A percentile compares a stretch with the other conserved stretches of the same genome.
Evolutionary conservation across 73 alveolate genomes (phyloP).

Genomic region (Paramecium primaurelia): DNA sequence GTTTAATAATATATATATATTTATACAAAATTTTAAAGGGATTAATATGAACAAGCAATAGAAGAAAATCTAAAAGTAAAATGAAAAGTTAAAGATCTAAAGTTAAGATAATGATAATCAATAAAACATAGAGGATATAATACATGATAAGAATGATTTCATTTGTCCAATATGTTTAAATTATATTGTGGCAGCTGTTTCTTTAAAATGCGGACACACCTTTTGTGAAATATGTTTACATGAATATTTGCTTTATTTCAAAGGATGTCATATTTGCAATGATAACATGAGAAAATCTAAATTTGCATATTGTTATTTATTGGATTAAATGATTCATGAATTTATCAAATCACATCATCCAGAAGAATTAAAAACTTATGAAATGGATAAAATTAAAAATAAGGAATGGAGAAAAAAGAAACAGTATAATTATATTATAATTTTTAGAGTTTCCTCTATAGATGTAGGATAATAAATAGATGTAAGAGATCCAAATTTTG

Average conservation of each 20-base stretch:
- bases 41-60: background rate
- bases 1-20: background rate
- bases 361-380: background rate
- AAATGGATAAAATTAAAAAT: background rate
- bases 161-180: constrained; percentile 29
- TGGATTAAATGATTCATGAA: constrained; percentile 14
- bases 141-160: constrained; percentile 22
- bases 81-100: background rate
- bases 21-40: background rate
- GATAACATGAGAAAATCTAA: constrained; percentile 38
- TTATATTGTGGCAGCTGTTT: constrained; percentile 34
- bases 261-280: background rate
- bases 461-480: background rate
- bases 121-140: background rate
- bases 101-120: background rate
- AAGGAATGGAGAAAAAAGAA: constrained; percentile 21
- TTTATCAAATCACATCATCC: constrained; percentile 10
- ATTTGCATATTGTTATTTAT: constrained; percentile 22
- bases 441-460: background rate
- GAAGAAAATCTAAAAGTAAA: background rate
- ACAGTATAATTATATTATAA: background rate
- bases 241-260: constrained; percentile 30
- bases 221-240: constrained; percentile 38
- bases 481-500: constrained; percentile 43
- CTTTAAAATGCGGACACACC: constrained; percentile 42